These are phyloP conservation scores for Trichomonas vaginalis DNA, from an alignment of 208 protist species.

Conservation along the genomic window DNA sequence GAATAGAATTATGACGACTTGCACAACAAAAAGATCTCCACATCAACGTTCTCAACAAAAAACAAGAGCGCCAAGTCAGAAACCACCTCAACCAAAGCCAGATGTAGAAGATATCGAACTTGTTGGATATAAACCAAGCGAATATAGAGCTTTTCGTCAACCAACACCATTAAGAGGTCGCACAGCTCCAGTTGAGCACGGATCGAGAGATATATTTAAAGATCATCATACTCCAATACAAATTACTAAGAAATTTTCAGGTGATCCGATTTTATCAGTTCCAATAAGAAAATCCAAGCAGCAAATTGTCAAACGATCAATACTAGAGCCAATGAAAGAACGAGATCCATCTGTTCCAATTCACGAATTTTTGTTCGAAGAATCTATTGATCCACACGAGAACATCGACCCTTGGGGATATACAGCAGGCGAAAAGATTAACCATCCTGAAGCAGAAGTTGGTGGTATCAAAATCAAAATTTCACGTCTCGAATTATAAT, in stretches of 20 bases:
- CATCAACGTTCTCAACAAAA: neutral
- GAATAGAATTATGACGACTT: neutral
- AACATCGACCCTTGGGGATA: neutral
- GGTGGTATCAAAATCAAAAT: neutral
- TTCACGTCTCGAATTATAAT: neutral
- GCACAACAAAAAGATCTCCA: neutral
- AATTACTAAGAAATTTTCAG: neutral
- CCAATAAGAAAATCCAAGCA: neutral
- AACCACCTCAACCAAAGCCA: neutral
- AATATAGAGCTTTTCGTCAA: neutral
- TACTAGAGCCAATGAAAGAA: neutral
- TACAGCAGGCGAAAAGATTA: neutral
- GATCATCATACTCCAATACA: neutral
- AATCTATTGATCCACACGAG: neutral
- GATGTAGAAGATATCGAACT: neutral
- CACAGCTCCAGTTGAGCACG: neutral
- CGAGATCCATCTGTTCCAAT: neutral
- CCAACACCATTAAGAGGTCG: neutral
- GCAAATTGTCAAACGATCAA: too few species aligned
- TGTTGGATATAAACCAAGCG: neutral
- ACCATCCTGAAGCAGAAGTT: neutral
- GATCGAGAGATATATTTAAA: neutral
- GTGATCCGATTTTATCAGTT: neutral
- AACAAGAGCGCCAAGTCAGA: too few species aligned
- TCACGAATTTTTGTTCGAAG: neutral